These are phyloP conservation scores for Ogataea trehaloabstinens DNA, from an alignment of 805 yeast species.

Conservation along the genomic window DNA sequence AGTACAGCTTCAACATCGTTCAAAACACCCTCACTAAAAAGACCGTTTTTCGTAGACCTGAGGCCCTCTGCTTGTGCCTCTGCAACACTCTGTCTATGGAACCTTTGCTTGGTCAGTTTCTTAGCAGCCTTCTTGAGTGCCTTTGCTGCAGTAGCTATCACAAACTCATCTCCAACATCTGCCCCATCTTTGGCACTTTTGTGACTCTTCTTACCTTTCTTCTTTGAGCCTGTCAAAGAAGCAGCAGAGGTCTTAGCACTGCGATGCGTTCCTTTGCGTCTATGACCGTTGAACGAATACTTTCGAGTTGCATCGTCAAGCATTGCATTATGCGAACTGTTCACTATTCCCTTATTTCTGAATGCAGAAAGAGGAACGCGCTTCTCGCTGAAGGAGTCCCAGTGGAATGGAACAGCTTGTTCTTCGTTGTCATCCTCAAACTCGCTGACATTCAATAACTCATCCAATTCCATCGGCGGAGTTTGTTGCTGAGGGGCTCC, in stretches of 20 bases:
- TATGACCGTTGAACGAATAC: slow-evolving; percentile 24
- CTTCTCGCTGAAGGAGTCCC: slow-evolving; percentile 34
- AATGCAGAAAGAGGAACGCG: slow-evolving; percentile 86
- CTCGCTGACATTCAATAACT: slow-evolving; percentile 83
- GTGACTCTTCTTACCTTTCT: slow-evolving; percentile 32
- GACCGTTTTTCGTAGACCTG: slow-evolving; percentile 71
- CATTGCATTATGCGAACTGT: slow-evolving; percentile 16
- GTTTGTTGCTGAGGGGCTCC: slow-evolving; percentile 5
- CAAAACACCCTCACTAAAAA: slow-evolving; percentile 71
- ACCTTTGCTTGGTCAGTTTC: slow-evolving; percentile 21
- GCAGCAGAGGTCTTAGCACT: slow-evolving; percentile 11
- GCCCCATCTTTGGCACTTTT: slow-evolving; percentile 26
- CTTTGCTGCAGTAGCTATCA: slow-evolving; percentile 21
- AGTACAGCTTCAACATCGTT: slow-evolving; percentile 71
- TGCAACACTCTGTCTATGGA: slow-evolving; percentile 64
- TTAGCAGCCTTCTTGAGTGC: slow-evolving; percentile 21
- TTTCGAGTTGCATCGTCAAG: slow-evolving; percentile 22
- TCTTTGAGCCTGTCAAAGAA: slow-evolving; percentile 23
- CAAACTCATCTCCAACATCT: slow-evolving; percentile 23
- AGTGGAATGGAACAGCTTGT: slow-evolving; percentile 26
- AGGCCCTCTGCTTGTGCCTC: slow-evolving; percentile 78
- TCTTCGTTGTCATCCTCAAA: slow-evolving; percentile 72
- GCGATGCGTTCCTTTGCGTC: slow-evolving; percentile 8
- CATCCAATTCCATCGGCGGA: slow-evolving; percentile 55
- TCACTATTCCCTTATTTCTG: slow-evolving; percentile 66